Percentiles rank a stretch among this genome's conserved stretches.
Conservation (phyloP, 257 asterid genomes). For the Przewalskia tangutica region DNA sequence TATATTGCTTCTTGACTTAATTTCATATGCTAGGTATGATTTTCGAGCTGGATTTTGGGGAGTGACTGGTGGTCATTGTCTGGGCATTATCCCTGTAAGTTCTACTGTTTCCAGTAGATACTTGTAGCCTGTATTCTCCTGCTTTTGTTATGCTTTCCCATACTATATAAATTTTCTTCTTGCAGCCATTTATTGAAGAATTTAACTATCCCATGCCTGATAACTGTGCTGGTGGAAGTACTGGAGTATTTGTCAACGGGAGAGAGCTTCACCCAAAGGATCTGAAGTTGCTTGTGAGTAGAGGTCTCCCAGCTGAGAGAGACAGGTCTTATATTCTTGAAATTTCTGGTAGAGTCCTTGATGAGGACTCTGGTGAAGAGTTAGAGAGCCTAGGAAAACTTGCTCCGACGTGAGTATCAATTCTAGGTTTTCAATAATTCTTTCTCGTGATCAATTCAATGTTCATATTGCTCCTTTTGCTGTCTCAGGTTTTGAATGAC, state of each 20-base stretch:
- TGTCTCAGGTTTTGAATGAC: neutral
- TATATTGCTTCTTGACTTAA: neutral
- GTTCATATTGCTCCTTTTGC: neutral
- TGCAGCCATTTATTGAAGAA: constrained; percentile 86
- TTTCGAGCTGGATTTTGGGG: constrained; percentile 99
- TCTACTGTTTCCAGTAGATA: neutral
- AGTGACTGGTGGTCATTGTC: constrained; percentile 77
- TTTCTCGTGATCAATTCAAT: neutral
- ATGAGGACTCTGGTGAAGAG: constrained; percentile 79
- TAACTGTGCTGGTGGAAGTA: constrained; percentile 68
- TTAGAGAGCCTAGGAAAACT: constrained; percentile 82
- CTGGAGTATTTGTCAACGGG: constrained; percentile 63
- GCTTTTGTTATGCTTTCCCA: neutral
- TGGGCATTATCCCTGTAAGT: constrained; percentile 89
- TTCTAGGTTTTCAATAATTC: neutral
- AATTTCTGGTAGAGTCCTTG: constrained; percentile 80
- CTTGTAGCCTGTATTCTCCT: neutral
- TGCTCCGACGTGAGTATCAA: constrained; percentile 77
- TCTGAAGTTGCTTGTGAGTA: constrained; percentile 44
- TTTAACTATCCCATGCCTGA: constrained; percentile 73
- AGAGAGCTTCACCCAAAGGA: constrained; percentile 78
- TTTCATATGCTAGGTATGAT: constrained; percentile 58
- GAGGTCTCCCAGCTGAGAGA: constrained; percentile 67
- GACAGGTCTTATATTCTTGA: constrained; percentile 66
- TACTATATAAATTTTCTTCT: constrained; percentile 1